These are phyloP conservation scores for Pezicula carpinea DNA, from an alignment of 2,329 filamentous ascomycete species.

Conservation along the genomic window DNA sequence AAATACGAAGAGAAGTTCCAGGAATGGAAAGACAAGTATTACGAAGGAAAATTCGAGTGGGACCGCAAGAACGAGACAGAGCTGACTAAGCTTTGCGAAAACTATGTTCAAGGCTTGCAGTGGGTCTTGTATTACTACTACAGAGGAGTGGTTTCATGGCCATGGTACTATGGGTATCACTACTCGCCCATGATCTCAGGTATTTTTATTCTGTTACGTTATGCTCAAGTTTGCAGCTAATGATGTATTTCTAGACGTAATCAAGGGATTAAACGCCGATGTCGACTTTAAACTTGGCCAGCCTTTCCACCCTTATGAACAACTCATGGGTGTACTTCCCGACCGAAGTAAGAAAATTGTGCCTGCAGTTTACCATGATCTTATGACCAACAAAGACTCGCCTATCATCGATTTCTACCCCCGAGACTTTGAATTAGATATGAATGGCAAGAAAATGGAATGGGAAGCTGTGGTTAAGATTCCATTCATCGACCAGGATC, in stretches of 20 bases:
- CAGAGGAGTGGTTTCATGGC: slow-evolving; percentile 93
- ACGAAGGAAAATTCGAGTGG: slow-evolving; percentile 88
- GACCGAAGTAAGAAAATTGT: slow-evolving; percentile 98
- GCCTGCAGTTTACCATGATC: slow-evolving; percentile 75
- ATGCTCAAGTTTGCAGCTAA: slow-evolving; percentile 17
- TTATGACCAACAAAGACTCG: slow-evolving; percentile 88
- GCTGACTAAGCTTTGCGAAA: slow-evolving; percentile 79
- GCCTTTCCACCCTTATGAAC: slow-evolving; percentile 91
- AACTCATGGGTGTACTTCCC: slow-evolving; percentile 96
- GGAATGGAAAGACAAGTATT: slow-evolving; percentile 93
- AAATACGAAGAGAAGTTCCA: slow-evolving; percentile 89
- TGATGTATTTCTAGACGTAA: slow-evolving; percentile 64
- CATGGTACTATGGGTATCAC: slow-evolving; percentile 96
- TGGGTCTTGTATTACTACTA: slow-evolving; percentile 99
- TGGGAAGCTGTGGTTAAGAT: slow-evolving; percentile 99
- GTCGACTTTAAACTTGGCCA: slow-evolving; percentile 91
- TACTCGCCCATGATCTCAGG: slow-evolving; percentile 95
- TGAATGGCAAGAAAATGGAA: slow-evolving; percentile 99
- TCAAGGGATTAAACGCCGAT: slow-evolving; percentile 79
- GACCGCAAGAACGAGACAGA: slow-evolving; percentile 74
- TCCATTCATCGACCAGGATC: slow-evolving; percentile 92
- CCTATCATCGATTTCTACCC: slow-evolving; percentile 98
- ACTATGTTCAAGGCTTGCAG: slow-evolving; percentile 95
- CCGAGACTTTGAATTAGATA: slow-evolving; percentile 92
- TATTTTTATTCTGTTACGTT: slow-evolving; percentile 30